Evolutionary conservation across 768 basidiomycete genomes (phyloP).

Genomic region (Trametes gibbosa): DNA sequence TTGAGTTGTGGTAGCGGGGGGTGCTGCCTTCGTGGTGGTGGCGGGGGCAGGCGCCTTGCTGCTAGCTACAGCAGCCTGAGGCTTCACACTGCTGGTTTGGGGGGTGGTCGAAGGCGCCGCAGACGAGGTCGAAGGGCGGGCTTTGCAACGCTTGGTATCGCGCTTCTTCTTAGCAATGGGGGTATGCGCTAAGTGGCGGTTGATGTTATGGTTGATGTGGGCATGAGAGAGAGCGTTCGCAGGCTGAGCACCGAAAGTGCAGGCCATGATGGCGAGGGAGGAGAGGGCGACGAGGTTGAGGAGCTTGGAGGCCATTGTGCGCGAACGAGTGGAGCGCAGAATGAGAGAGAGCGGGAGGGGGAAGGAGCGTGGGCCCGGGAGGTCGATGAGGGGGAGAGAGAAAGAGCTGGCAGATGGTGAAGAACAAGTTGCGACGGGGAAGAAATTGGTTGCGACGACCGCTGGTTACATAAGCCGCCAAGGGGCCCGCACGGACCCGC

Average conservation of each 20-base stretch:
- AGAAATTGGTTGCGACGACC: slow-evolving; percentile 17
- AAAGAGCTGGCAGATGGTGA: slow-evolving; percentile 6
- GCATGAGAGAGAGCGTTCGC: slow-evolving; percentile 47
- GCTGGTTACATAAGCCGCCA: slow-evolving; percentile 26
- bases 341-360: slow-evolving; percentile 25
- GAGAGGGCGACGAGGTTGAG: slow-evolving; percentile 58
- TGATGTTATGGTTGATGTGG: slow-evolving; percentile 26
- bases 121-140: slow-evolving; percentile 36
- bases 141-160: slow-evolving; percentile 53
- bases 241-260: slow-evolving; percentile 44
- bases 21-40: slow-evolving; percentile 16
- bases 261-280: slow-evolving; percentile 54
- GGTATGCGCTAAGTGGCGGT: slow-evolving; percentile 41
- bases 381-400: slow-evolving; percentile 14
- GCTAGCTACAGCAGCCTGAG: slow-evolving; percentile 15
- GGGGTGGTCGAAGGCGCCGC: slow-evolving; percentile 2
- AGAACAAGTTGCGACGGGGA: slow-evolving; percentile 9
- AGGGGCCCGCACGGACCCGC: slow-evolving; percentile 23
- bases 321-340: slow-evolving; percentile 4
- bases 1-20: slow-evolving; percentile 17
- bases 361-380: slow-evolving; percentile 31
- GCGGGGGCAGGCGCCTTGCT: slow-evolving; percentile 19
- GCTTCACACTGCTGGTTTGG: slow-evolving; percentile 9
- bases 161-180: slow-evolving; percentile 48
- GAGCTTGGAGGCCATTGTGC: slow-evolving; percentile 40